Evolutionary conservation across 2,329 filamentous ascomycete species (phyloP).

Genomic region (Colletotrichum godetiae): DNA sequence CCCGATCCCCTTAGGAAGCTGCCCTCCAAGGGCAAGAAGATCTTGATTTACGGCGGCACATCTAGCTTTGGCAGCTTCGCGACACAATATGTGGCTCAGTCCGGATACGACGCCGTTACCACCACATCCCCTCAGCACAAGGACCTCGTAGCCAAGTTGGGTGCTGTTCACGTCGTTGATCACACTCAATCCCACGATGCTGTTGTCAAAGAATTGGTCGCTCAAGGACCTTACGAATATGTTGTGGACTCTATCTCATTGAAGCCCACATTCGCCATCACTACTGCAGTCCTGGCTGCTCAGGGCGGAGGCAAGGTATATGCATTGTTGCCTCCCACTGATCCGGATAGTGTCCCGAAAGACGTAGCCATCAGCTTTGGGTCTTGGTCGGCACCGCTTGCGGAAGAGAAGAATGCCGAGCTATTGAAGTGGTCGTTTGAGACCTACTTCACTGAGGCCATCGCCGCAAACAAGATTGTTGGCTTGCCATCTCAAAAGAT

Average conservation of each 20-base stretch:
- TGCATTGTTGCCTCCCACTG: constrained; percentile 10
- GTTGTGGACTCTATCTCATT: constrained; percentile 45
- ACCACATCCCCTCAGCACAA: constrained; percentile 56
- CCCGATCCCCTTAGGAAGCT: constrained; percentile 36
- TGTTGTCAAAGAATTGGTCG: constrained; percentile 38
- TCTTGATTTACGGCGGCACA: constrained; percentile 59
- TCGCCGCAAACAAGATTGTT: not conserved
- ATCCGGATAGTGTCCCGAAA: not conserved
- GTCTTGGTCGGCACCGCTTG: not conserved
- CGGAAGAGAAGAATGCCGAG: constrained; percentile 5
- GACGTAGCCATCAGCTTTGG: not conserved
- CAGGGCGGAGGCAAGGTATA: constrained; percentile 24
- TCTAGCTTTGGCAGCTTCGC: constrained; percentile 57
- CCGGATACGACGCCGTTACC: constrained; percentile 57
- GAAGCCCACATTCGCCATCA: constrained; percentile 36
- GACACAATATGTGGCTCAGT: constrained; percentile 55
- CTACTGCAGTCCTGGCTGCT: constrained; percentile 28
- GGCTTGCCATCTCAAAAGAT: constrained; percentile 1
- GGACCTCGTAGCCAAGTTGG: constrained; percentile 54
- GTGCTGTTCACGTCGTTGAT: constrained; percentile 57
- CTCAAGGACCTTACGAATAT: constrained; percentile 41
- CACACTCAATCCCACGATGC: constrained; percentile 46
- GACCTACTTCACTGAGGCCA: constrained; percentile 15
- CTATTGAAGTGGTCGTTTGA: constrained; percentile 10
- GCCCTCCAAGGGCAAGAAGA: constrained; percentile 38